A percentile compares a stretch with the other conserved stretches of the same genome.
These are phyloP conservation scores for Mortierella sp. DNA, from an alignment of 371 early-diverging fungal species.

Conservation along the genomic window DNA sequence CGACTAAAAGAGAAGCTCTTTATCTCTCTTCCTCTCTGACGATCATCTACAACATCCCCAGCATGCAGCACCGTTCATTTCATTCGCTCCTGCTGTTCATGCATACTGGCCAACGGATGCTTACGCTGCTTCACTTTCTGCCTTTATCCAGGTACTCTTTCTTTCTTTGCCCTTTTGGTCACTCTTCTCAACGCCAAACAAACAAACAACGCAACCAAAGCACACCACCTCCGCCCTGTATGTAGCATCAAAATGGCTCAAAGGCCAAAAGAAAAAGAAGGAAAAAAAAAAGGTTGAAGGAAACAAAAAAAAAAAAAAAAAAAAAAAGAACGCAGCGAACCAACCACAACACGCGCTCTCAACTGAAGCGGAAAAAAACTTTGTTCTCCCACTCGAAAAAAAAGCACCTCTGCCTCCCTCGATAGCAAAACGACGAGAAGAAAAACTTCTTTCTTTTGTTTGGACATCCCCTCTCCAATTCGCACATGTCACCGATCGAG, in stretches of 20 bases:
- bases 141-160: no score
- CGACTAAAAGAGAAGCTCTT: neutral
- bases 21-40: neutral
- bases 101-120: no score
- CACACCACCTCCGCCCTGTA: no score
- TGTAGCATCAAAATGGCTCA: no score
- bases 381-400: neutral
- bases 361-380: neutral
- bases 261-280: no score
- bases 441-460: neutral
- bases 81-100: neutral
- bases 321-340: neutral
- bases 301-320: neutral
- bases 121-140: no score
- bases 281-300: neutral
- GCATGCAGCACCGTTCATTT: neutral
- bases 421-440: no score
- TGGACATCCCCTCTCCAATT: neutral
- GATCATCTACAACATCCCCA: neutral
- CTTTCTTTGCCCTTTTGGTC: no score
- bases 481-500: constrained; percentile 5
- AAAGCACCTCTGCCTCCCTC: neutral
- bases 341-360: constrained; percentile 5
- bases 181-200: no score
- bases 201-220: no score